Evolutionary conservation across 805 yeast species (phyloP).

Genomic region (Candida silvicultrix): DNA sequence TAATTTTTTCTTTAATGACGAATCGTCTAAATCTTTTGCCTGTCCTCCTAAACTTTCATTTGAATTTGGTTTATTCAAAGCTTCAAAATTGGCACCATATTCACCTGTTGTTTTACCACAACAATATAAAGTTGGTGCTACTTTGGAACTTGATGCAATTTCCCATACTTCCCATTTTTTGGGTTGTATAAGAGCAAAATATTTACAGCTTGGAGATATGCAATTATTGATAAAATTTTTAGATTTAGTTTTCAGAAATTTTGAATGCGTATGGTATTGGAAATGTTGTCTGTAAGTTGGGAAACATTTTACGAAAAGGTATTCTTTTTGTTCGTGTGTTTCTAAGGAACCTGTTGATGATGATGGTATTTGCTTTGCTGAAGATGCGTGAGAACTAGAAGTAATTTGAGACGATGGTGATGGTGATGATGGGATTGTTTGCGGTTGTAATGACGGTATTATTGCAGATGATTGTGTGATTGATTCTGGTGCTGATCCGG

Average conservation of each 20-base stretch:
- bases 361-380: conserved; percentile 3
- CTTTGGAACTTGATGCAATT: conserved; percentile 39
- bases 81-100: conserved; percentile 46
- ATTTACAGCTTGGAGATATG: conserved; percentile 56
- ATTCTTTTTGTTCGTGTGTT: conserved; percentile 45
- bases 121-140: conserved; percentile 51
- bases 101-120: conserved; percentile 70
- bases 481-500: not conserved
- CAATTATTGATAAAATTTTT: conserved; percentile 49
- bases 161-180: conserved; percentile 69
- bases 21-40: conserved; percentile 6
- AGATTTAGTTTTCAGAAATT: conserved; percentile 40
- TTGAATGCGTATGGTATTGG: conserved; percentile 47
- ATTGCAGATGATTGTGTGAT: not conserved
- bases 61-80: conserved; percentile 23
- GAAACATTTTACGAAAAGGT: conserved; percentile 69
- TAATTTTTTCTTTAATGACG: conserved; percentile 23
- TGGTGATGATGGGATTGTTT: conserved; percentile 3
- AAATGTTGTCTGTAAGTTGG: conserved; percentile 69
- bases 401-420: conserved; percentile 4
- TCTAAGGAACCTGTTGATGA: conserved; percentile 3
- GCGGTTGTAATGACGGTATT: conserved; percentile 4
- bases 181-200: conserved; percentile 60
- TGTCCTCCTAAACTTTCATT: conserved; percentile 13
- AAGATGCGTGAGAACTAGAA: conserved; percentile 1